These are phyloP conservation scores for Andrographis paniculata DNA, from an alignment of 305 asterid species.

Conservation along the genomic window DNA sequence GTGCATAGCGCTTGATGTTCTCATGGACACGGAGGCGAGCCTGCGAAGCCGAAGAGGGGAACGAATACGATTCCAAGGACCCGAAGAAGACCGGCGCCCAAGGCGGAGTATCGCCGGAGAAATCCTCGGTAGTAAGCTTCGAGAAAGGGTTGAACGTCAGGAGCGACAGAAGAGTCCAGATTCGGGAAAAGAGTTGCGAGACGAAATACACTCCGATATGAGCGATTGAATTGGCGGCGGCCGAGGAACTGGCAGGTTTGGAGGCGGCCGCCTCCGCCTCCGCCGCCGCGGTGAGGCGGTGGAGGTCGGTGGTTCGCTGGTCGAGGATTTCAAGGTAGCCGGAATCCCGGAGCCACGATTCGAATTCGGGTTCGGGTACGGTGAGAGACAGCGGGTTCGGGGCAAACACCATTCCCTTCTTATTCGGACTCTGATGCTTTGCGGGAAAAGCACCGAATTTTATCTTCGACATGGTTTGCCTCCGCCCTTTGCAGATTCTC, in stretches of 20 bases:
- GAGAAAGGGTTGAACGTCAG: slow-evolving; percentile 74
- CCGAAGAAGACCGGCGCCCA: slow-evolving; percentile 75
- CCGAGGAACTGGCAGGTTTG: slow-evolving; percentile 14
- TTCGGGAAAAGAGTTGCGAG: slow-evolving; percentile 28
- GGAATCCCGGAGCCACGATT: slow-evolving; percentile 90
- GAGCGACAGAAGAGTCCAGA: slow-evolving; percentile 63
- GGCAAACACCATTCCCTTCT: slow-evolving; percentile 46
- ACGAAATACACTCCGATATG: slow-evolving; percentile 27
- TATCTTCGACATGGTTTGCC: slow-evolving; percentile 16
- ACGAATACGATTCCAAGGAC: slow-evolving; percentile 59
- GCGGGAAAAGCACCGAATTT: slow-evolving; percentile 18
- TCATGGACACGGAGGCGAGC: slow-evolving; percentile 83
- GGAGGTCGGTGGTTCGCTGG: slow-evolving; percentile 85
- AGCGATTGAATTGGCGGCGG: slow-evolving; percentile 15
- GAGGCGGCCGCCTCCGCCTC: slow-evolving; percentile 23
- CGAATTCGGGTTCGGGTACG: slow-evolving; percentile 84
- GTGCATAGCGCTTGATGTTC: slow-evolving; percentile 83
- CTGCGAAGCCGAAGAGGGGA: slow-evolving; percentile 79
- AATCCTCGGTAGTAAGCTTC: slow-evolving; percentile 61
- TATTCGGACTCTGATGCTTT: slow-evolving; percentile 4
- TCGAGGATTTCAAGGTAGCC: slow-evolving; percentile 88
- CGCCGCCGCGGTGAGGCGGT: slow-evolving; percentile 60
- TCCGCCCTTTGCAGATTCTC: not conserved
- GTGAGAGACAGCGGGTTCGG: slow-evolving; percentile 86
- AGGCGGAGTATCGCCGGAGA: slow-evolving; percentile 62